Evolutionary conservation across 805 yeast species (phyloP).

Genomic region (Candida argentea): DNA sequence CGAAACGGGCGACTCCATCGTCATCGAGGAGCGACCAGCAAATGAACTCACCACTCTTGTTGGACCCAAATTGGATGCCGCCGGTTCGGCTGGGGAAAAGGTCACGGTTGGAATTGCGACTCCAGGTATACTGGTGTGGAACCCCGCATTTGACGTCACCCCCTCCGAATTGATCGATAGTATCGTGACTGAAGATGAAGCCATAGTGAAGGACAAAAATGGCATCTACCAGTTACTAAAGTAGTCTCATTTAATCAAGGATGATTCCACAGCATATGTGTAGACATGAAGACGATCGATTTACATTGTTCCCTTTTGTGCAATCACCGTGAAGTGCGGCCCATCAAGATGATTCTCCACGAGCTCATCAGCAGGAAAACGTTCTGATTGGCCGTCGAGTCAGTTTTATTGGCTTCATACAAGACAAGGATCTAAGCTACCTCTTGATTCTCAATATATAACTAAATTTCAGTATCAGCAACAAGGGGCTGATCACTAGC

Average conservation of each 20-base stretch:
- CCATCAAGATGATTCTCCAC: too few relatives aligned
- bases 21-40: constrained; percentile 81
- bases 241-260: background rate
- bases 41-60: constrained; percentile 66
- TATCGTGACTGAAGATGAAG: constrained; percentile 75
- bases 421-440: too few relatives aligned
- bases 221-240: constrained; percentile 42
- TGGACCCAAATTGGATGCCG: constrained; percentile 37
- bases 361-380: too few relatives aligned
- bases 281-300: too few relatives aligned
- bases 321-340: too few relatives aligned
- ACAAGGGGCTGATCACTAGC: too few relatives aligned
- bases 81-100: constrained; percentile 24
- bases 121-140: constrained; percentile 80
- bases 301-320: too few relatives aligned
- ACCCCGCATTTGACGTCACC: constrained; percentile 93
- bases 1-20: constrained; percentile 59
- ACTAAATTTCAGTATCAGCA: too few relatives aligned
- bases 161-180: constrained; percentile 77
- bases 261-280: too few relatives aligned
- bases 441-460: too few relatives aligned
- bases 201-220: constrained; percentile 32
- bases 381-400: too few relatives aligned
- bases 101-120: constrained; percentile 74
- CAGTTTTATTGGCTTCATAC: too few relatives aligned